A percentile compares a stretch with the other conserved stretches of the same genome.
Evolutionary conservation across 192 early-diverging fungal species (phyloP).

Genomic region (Coemansia sp.): DNA sequence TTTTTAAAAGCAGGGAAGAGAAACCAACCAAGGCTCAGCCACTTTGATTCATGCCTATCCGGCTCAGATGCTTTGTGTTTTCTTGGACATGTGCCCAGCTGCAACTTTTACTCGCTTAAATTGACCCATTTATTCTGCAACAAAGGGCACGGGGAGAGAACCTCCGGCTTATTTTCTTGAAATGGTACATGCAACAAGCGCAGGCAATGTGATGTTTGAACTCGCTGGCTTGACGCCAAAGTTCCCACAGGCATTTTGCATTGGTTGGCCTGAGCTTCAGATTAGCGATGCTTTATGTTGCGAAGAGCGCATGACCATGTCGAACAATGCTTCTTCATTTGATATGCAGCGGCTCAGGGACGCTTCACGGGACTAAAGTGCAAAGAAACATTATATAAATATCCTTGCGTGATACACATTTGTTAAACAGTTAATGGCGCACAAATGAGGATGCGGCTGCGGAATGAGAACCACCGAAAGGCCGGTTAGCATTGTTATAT

Average conservation of each 20-base stretch:
- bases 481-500: no score
- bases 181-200: not conserved
- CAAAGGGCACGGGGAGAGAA: not conserved
- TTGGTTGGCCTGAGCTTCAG: not conserved
- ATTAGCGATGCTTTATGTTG: not conserved
- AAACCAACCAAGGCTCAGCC: not conserved
- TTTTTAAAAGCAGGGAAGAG: not conserved
- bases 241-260: not conserved
- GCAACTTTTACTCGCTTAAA: slow-evolving; percentile 1
- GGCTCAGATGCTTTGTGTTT: not conserved
- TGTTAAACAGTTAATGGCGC: not conserved
- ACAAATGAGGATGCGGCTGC: not conserved
- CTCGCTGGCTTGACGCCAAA: not conserved
- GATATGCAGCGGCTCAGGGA: not conserved
- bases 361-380: not conserved
- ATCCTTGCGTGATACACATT: not conserved
- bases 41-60: slow-evolving; percentile 1
- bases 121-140: not conserved
- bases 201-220: not conserved
- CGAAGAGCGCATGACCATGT: not conserved
- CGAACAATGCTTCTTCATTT: not conserved
- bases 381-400: not conserved
- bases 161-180: not conserved
- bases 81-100: not conserved
- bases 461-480: not conserved